These are phyloP conservation scores for Vachellia pachyceras DNA, from an alignment of 306 rosid genomes.

Conservation along the genomic window DNA sequence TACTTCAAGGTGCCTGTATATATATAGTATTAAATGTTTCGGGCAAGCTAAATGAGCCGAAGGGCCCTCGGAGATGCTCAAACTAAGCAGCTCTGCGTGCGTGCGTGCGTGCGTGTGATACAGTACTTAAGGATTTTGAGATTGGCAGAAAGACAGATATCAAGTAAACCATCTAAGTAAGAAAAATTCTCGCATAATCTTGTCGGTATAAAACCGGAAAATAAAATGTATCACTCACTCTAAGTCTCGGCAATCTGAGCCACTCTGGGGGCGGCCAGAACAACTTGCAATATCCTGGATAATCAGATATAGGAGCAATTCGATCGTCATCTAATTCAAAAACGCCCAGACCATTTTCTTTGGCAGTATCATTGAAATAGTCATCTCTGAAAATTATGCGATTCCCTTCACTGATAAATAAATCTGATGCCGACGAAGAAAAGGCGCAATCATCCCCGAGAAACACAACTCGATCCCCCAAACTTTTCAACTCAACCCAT, in stretches of 20 bases:
- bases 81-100: background rate
- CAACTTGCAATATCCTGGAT: slow-evolving; percentile 55
- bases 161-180: background rate
- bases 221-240: slow-evolving; percentile 40
- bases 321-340: slow-evolving; percentile 53
- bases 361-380: slow-evolving; percentile 32
- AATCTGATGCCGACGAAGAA: slow-evolving; percentile 56
- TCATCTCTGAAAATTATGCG: slow-evolving; percentile 69
- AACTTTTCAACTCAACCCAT: slow-evolving; percentile 60
- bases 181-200: background rate
- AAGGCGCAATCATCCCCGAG: slow-evolving; percentile 80
- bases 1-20: too few species aligned
- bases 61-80: background rate
- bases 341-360: slow-evolving; percentile 57
- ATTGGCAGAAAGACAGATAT: background rate
- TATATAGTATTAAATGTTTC: background rate
- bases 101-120: background rate
- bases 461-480: slow-evolving; percentile 73
- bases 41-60: background rate
- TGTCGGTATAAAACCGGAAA: slow-evolving; percentile 7
- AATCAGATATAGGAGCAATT: slow-evolving; percentile 55
- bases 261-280: slow-evolving; percentile 86
- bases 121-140: background rate
- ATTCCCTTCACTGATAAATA: slow-evolving; percentile 56
- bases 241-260: slow-evolving; percentile 38